phyloP scores from a whole-genome alignment of 495 filamentous ascomycete species.

The Aspergillus nidulans region DNA sequence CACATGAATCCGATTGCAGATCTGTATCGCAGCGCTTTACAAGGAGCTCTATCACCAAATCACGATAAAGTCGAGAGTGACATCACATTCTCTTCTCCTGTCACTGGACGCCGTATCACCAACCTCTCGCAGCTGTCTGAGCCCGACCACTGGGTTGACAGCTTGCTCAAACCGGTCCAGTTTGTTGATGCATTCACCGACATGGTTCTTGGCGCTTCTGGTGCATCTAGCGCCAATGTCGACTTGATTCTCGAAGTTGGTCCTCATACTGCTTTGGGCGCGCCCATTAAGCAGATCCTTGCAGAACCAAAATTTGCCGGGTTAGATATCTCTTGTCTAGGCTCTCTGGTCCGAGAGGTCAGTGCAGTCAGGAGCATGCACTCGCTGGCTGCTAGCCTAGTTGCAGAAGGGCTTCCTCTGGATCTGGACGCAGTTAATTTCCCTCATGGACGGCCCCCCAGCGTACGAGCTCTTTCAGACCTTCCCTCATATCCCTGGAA shows the following conservation, averaged over 20 bases:
- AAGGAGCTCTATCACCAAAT: background rate
- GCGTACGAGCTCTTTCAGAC: background rate
- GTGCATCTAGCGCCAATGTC: background rate
- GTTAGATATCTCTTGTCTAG: background rate
- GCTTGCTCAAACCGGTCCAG: slow-evolving; percentile 23
- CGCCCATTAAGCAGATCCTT: background rate
- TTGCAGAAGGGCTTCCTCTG: background rate
- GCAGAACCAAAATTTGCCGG: background rate
- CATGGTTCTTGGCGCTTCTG: background rate
- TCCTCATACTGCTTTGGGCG: background rate
- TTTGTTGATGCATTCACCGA: slow-evolving; percentile 26
- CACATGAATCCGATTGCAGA: slow-evolving; percentile 4
- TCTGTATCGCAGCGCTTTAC: background rate
- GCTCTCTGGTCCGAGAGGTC: background rate
- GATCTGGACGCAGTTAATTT: background rate
- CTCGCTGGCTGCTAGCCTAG: background rate
- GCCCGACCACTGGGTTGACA: slow-evolving; percentile 29
- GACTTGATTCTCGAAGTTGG: slow-evolving; percentile 3
- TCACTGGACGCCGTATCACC: background rate
- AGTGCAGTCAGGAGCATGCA: background rate
- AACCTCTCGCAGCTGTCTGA: background rate
- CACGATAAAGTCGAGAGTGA: background rate
- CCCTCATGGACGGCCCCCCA: background rate
- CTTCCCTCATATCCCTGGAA: slow-evolving; percentile 7
- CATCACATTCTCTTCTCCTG: background rate